Evolutionary conservation across 768 basidiomycete genomes (phyloP), one percentile per base, ranked within the genome.

Genomic region (Plicaturopsis crispa): DNA sequence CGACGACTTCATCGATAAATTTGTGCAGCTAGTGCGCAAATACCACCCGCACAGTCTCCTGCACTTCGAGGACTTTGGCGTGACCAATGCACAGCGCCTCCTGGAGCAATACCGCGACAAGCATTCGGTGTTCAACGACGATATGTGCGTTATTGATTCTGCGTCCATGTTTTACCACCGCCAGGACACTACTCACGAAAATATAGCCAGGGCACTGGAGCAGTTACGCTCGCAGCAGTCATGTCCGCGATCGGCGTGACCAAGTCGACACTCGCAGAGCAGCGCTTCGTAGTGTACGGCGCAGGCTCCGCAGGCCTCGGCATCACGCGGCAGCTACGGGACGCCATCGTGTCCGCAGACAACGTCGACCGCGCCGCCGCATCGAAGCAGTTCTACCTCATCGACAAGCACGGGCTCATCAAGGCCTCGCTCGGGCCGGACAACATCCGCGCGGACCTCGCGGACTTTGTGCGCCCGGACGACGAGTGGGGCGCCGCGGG

Each of bases 1-100:
- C 47, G 82, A 90, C 52, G 53, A 65, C 31, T 91, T 92, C 48
- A 66, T 89, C 3, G 83, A 89, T 64, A 78, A 74, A 74, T 86
- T 91, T 49, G 76, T 89, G 3, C 79, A 81, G 46, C 66, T 89
- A 8, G 77, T 89, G 5, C 70, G 78, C 33, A 88, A 87, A 53
- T 57, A 88, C 52, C 70, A 73, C 45, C 81, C 83, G 0, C 61
- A 71, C 40, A 62, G 19, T 51, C 66, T 90, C 3, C 61, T 86
- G 3, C 88, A 93, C 53, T 89, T 91, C 39, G 88, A 92, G 52
- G 87, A 91, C 49, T 89, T 89, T 44, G 86, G 86, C 3, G 77
- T 84, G 2, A 69, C 70, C 20, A 89, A 90, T 45, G 87, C 88
- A 0, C 74, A 83, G 42, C 60, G 73, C 13, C 55, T 90, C 1